phyloP scores from a whole-genome alignment of 306 rosid species.

The Styphnolobium japonicum region DNA sequence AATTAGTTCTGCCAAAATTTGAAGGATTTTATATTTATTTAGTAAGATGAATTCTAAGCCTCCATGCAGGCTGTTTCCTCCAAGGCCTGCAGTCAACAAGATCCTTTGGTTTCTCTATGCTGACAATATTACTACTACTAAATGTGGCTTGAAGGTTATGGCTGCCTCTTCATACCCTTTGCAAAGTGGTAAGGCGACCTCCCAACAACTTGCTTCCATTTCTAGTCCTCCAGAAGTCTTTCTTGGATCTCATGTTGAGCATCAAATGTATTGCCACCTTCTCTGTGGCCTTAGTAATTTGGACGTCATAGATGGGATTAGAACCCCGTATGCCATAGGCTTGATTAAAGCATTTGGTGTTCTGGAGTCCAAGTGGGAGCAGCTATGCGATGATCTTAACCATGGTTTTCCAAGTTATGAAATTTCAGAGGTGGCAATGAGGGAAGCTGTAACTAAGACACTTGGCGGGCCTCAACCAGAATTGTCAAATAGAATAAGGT shows the following conservation, averaged over 20 bases:
- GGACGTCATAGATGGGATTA: conserved; percentile 44
- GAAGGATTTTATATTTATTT: neutral
- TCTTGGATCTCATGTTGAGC: conserved; percentile 55
- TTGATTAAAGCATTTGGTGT: conserved; percentile 40
- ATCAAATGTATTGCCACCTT: conserved; percentile 73
- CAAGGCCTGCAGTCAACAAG: conserved; percentile 47
- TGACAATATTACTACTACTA: conserved; percentile 48
- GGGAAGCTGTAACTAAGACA: conserved; percentile 39
- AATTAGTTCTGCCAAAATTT: neutral
- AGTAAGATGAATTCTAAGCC: neutral
- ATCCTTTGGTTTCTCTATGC: conserved; percentile 55
- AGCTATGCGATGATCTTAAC: conserved; percentile 54
- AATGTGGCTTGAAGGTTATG: conserved; percentile 64
- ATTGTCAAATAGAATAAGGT: conserved; percentile 43
- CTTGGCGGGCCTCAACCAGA: conserved; percentile 60
- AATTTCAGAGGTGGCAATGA: conserved; percentile 46
- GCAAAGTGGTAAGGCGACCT: conserved; percentile 38
- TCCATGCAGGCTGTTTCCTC: conserved; percentile 49
- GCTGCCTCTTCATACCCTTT: conserved; percentile 66
- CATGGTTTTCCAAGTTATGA: conserved; percentile 45
- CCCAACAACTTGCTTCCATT: conserved; percentile 31
- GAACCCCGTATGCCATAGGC: conserved; percentile 56
- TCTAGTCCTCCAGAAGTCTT: conserved; percentile 61
- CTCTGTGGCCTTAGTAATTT: conserved; percentile 55
- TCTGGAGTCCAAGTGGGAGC: conserved; percentile 58